phyloP scores from a whole-genome alignment of 495 filamentous ascomycete species.

The Paragyromitra xinjiangensis region DNA sequence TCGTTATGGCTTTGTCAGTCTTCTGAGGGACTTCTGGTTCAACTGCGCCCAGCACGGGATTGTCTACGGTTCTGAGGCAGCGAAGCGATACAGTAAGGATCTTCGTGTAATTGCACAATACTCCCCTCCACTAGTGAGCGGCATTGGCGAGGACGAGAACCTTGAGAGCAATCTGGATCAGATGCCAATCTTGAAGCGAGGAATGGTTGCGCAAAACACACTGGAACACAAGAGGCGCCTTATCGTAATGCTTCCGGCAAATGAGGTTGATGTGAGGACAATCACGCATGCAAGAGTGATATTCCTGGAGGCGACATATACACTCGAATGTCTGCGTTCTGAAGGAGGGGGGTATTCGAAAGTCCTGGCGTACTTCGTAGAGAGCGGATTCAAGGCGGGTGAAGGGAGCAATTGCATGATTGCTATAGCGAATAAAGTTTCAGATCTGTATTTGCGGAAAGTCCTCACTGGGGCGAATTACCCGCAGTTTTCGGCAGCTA shows the following conservation, averaged over 20 bases:
- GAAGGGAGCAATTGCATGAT: constrained; percentile 88
- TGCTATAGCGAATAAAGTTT: constrained; percentile 73
- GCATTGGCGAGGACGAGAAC: constrained; percentile 71
- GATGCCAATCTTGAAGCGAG: constrained; percentile 86
- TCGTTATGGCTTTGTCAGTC: constrained; percentile 61
- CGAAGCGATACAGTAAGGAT: constrained; percentile 73
- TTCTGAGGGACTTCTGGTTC: constrained; percentile 94
- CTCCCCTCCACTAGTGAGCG: constrained; percentile 82
- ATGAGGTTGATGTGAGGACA: constrained; percentile 77
- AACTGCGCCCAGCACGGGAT: constrained; percentile 96
- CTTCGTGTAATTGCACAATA: constrained; percentile 82
- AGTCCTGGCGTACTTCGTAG: constrained; percentile 86
- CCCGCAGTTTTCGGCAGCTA: constrained; percentile 80
- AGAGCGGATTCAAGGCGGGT: constrained; percentile 79
- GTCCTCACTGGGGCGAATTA: constrained; percentile 72
- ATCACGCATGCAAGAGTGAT: constrained; percentile 87
- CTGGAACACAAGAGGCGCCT: constrained; percentile 81
- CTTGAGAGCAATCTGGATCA: constrained; percentile 95
- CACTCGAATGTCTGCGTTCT: constrained; percentile 85
- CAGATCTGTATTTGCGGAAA: constrained; percentile 76
- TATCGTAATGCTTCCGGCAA: constrained; percentile 73
- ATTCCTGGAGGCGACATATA: constrained; percentile 84
- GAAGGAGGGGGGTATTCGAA: constrained; percentile 86
- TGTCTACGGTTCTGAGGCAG: constrained; percentile 72
- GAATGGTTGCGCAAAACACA: constrained; percentile 77